Evolutionary conservation across 2,329 filamentous ascomycete species (phyloP), one percentile per base, ranked within the genome.

Genomic region (Diaporthe humulicola): DNA sequence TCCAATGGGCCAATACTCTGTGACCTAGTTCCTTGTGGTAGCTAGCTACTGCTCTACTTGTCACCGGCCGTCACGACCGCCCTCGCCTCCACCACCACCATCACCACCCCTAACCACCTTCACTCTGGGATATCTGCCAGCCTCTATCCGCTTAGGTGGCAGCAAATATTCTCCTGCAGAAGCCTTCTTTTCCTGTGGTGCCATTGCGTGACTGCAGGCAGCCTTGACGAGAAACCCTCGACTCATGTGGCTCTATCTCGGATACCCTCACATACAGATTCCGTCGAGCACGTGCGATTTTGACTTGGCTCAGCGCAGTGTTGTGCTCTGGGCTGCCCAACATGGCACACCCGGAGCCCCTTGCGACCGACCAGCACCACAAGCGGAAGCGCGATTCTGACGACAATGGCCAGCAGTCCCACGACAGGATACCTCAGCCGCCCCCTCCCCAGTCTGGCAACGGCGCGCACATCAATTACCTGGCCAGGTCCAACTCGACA

Each of bases 401-500:
- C 78, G 87, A 88, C 79, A 82, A 79, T 78, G 81, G 78, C 74
- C 85, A 85, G 78, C 78, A 80, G 76, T 77, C 79, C 64, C 83
- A 83, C 75, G 83, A 84, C 77, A 83, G 83, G 76, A 85, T 85
- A 76, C 85, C 84, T 76, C 86, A 86, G 79, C 86, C 84, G 79
- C 83, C 83, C 76, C 84, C 83, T 75, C 83, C 84, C 76, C 85
- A 86, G 77, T 85, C 85, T 83, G 85, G 78, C 70, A 84, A 82
- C 80, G 80, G 78, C 80, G 79, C 75, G 73, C 84, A 85, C 66
- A 90, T 91, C 79, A 90, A 91, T 76, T 91, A 90, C 79, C 81
- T 90, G 54, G 84, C 86, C 19, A 87, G 84, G 75, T 82, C 85
- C 25, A 85, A 83, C 66, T 66, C 81, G n/a, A 83, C 85, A 30